Conservation (phyloP, 345 rosid genomes). For the Acer negundo region DNA sequence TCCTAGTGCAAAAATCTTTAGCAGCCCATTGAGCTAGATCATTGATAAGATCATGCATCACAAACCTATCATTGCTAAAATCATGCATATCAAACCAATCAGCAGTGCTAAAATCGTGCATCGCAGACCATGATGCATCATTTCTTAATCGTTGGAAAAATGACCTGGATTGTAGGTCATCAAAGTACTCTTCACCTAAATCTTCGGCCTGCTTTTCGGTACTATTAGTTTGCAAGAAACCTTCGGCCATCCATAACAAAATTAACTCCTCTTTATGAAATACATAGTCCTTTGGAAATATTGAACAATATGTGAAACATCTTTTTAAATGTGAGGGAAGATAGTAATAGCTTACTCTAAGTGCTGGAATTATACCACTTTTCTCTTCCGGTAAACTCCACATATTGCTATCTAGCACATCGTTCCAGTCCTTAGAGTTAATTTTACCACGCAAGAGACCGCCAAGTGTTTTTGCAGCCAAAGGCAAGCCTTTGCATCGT, state of each 20-base stretch:
- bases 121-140: not conserved
- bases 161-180: not conserved
- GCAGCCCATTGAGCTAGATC: slow-evolving; percentile 20
- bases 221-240: not conserved
- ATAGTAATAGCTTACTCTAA: not conserved
- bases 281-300: slow-evolving; percentile 15
- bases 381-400: slow-evolving; percentile 12
- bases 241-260: slow-evolving; percentile 18
- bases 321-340: slow-evolving; percentile 11
- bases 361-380: slow-evolving; percentile 2
- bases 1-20: not conserved
- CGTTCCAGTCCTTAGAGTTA: slow-evolving; percentile 15
- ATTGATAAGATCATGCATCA: slow-evolving; percentile 23
- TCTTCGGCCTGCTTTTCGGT: slow-evolving; percentile 6
- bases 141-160: slow-evolving; percentile 10
- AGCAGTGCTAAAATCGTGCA: no score
- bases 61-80: slow-evolving; percentile 5
- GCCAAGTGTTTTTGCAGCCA: slow-evolving; percentile 25
- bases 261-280: slow-evolving; percentile 13
- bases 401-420: slow-evolving; percentile 10
- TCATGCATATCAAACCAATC: slow-evolving; percentile 17
- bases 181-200: slow-evolving; percentile 3
- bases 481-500: slow-evolving; percentile 9
- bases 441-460: slow-evolving; percentile 13
- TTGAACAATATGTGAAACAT: slow-evolving; percentile 18